Evolutionary conservation across 139 green algal species (phyloP).

Genomic region (Auxenochlorella pyrenoidosa): DNA sequence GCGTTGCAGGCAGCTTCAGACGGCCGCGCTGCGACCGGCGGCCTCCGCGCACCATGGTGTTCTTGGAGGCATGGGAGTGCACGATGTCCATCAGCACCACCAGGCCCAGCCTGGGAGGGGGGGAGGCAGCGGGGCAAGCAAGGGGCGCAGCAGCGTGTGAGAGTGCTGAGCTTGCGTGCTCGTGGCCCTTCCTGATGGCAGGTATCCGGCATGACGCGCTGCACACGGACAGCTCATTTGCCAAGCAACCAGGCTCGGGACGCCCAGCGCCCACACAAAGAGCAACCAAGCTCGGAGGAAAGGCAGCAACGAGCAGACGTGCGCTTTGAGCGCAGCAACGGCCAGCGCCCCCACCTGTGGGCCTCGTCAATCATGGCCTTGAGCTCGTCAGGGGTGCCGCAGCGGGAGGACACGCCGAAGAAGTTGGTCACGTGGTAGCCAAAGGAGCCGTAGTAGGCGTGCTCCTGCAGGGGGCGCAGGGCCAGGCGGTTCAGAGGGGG

Average conservation of each 20-base stretch:
- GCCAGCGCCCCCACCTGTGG: constrained; percentile 53
- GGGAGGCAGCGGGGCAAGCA: background rate
- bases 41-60: constrained; percentile 54
- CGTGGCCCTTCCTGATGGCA: too few species aligned
- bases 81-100: constrained; percentile 90
- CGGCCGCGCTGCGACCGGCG: background rate
- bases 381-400: constrained; percentile 97
- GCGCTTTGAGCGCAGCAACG: background rate
- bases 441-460: constrained; percentile 93
- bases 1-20: background rate
- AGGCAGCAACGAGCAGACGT: too few species aligned
- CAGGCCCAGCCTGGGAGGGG: constrained; percentile 82
- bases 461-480: constrained; percentile 77
- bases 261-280: too few species aligned
- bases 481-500: background rate
- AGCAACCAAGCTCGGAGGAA: too few species aligned
- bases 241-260: too few species aligned
- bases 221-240: too few species aligned
- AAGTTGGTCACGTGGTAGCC: constrained; percentile 97
- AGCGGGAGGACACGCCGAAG: constrained; percentile 91
- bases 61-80: constrained; percentile 92
- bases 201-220: too few species aligned
- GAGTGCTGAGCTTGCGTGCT: too few species aligned
- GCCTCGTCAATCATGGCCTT: constrained; percentile 96
- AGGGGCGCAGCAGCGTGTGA: too few species aligned